Conservation (phyloP, 495 filamentous ascomycete genomes). For the Hyphodiscus hymeniophilus region DNA sequence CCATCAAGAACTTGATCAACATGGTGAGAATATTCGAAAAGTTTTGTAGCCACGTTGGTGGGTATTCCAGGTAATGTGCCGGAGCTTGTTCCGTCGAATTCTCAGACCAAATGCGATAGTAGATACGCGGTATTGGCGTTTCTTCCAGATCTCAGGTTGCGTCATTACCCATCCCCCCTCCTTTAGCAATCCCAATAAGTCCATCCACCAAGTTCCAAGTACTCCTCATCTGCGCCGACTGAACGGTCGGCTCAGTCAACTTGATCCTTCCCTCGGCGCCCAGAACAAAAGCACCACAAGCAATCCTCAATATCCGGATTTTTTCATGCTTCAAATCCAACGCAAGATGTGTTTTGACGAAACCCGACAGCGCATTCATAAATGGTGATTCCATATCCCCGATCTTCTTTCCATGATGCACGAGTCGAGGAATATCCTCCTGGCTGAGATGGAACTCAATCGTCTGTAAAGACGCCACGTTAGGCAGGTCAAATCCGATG, state of each 20-base stretch:
- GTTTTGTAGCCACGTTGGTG: no score
- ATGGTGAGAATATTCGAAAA: no score
- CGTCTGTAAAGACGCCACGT: conserved; percentile 29
- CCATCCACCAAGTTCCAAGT: conserved; percentile 14
- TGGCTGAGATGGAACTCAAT: conserved; percentile 39
- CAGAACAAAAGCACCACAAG: conserved; percentile 46
- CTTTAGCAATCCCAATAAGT: conserved; percentile 10
- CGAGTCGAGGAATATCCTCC: conserved; percentile 24
- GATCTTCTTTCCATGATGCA: conserved; percentile 11
- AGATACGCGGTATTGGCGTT: no score
- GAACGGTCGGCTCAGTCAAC: conserved; percentile 28
- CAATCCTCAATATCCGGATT: conserved; percentile 40
- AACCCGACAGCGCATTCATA: conserved; percentile 32
- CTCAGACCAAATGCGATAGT: no score
- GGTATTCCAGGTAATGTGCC: no score
- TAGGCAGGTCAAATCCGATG: conserved; percentile 17
- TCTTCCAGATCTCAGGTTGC: no score
- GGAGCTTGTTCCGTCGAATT: no score
- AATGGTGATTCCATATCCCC: conserved; percentile 23
- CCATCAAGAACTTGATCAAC: no score
- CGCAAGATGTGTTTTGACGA: conserved; percentile 39
- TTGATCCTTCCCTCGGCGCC: conserved; percentile 45
- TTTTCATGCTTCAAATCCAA: conserved; percentile 38
- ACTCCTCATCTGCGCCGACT: conserved; percentile 17
- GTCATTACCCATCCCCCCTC: background rate